Base-by-base conservation (phyloP, 805 yeast genomes). In the Starmerella sp. region DNA sequence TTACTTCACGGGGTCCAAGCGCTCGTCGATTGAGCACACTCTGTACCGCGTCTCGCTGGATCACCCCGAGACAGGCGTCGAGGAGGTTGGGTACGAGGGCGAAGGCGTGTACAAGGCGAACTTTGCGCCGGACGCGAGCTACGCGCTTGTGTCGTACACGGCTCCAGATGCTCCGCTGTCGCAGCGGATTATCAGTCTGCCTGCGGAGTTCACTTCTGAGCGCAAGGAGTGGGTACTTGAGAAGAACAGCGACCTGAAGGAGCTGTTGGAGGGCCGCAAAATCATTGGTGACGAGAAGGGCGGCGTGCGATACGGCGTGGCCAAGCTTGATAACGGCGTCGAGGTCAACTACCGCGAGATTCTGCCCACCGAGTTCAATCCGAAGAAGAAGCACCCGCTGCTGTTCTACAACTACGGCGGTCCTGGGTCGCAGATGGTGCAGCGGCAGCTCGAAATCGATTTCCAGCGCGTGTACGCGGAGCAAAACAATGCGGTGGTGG, bases 381-480 rank as follows among this genome's bases (percentile, higher is more conserved):
- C 70, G 8, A 60, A 62, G 37, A 72, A 75, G 63, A 75, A 82
- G 66, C 89, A 91, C 67, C 97, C 97, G 0, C 81, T 93, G 0
- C 74, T 93, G 56, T 91, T 93, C 67, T 89, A 77, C 66, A 89
- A 89, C 5, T 93, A 93, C 66, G 97, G 96, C 28, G 98, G 98
- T 0, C 98, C 98, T 8, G 93, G 89, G 37, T 85, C 95, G 6
- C 97, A 93, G 68, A 74, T 79, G 53, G 96, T 91, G 6, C 72
- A 75, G 44, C 80, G 84, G 58, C 66, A 72, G 13, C 88, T 81
- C 64, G 66, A 77, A 0, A 71, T 84, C 35, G 75, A 77, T 8
- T 90, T 88, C 69, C 84, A 90, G 57, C 78, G 84, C 32, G 82
- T 86, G 10, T 78, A 85, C 42, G 83, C 96, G 0, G 79, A 96